Conservation (phyloP, 257 asterid species). For the Solanum gracilifrons region DNA sequence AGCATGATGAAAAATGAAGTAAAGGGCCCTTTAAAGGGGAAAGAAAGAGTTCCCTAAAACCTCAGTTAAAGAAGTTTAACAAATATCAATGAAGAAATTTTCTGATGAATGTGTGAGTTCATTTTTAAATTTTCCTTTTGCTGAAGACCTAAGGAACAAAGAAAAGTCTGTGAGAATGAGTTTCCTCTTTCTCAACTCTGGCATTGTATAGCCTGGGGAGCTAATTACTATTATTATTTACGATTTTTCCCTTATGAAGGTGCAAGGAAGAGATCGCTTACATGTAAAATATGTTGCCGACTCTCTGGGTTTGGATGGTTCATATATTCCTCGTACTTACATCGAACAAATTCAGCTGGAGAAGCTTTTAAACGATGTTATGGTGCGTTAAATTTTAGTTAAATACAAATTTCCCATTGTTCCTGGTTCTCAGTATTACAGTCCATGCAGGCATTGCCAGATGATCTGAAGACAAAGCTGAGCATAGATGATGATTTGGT, state of each 20-base stretch:
- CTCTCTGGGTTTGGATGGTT: conserved; percentile 83
- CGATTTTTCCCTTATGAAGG: conserved; percentile 28
- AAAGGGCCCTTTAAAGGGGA: neutral
- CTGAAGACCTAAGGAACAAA: neutral
- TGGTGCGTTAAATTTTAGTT: conserved; percentile 39
- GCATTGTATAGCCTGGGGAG: neutral
- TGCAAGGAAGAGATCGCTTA: conserved; percentile 89
- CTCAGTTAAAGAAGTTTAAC: neutral
- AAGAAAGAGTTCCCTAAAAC: neutral
- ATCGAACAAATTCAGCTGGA: conserved; percentile 97
- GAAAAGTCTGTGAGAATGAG: neutral
- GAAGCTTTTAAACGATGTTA: conserved; percentile 86
- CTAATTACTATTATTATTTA: conserved; percentile 8
- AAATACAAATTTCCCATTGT: neutral
- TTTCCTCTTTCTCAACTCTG: neutral
- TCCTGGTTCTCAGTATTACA: conserved; percentile 6
- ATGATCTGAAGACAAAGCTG: conserved; percentile 83
- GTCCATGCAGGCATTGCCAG: conserved; percentile 68
- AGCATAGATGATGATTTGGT: conserved; percentile 82
- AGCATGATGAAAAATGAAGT: neutral
- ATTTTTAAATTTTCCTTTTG: neutral
- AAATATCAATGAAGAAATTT: neutral
- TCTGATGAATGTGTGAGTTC: neutral
- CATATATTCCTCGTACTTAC: conserved; percentile 84
- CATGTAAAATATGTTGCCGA: conserved; percentile 66